These are phyloP conservation scores for Hanseniaspora opuntiae DNA, from an alignment of 805 yeast genomes.

Conservation along the genomic window DNA sequence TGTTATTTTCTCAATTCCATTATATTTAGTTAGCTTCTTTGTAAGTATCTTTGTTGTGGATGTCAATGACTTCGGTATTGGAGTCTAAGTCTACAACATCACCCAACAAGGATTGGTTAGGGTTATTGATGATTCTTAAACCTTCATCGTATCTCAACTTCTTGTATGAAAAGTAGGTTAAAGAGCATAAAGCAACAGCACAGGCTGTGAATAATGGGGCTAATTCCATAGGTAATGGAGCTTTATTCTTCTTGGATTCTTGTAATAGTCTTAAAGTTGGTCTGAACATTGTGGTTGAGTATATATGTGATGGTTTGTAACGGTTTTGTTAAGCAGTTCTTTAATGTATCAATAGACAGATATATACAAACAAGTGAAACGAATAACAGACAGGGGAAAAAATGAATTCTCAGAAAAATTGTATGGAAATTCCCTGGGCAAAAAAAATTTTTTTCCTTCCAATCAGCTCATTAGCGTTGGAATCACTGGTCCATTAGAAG, in stretches of 20 bases:
- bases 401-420: too few relatives aligned
- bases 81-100: slow-evolving; percentile 16
- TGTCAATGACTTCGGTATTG: slow-evolving; percentile 8
- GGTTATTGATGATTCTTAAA: slow-evolving; percentile 36
- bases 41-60: slow-evolving; percentile 2
- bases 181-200: slow-evolving; percentile 40
- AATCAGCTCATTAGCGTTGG: too few relatives aligned
- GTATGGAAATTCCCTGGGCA: too few relatives aligned
- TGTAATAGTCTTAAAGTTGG: slow-evolving; percentile 34
- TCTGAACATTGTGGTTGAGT: slow-evolving; percentile 29
- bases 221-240: slow-evolving; percentile 39
- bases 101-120: slow-evolving; percentile 27
- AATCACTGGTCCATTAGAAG: too few relatives aligned
- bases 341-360: too few relatives aligned
- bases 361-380: too few relatives aligned
- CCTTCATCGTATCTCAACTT: slow-evolving; percentile 37
- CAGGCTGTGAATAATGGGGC: slow-evolving; percentile 46
- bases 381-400: too few relatives aligned
- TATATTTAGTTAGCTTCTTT: neutral
- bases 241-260: slow-evolving; percentile 31
- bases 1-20: neutral
- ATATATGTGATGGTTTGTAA: neutral
- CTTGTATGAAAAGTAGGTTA: slow-evolving; percentile 39
- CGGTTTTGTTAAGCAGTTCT: neutral
- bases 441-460: too few relatives aligned